Base-by-base conservation (phyloP, 2,329 filamentous ascomycete genomes). In the Paramyrothecium roridum region DNA sequence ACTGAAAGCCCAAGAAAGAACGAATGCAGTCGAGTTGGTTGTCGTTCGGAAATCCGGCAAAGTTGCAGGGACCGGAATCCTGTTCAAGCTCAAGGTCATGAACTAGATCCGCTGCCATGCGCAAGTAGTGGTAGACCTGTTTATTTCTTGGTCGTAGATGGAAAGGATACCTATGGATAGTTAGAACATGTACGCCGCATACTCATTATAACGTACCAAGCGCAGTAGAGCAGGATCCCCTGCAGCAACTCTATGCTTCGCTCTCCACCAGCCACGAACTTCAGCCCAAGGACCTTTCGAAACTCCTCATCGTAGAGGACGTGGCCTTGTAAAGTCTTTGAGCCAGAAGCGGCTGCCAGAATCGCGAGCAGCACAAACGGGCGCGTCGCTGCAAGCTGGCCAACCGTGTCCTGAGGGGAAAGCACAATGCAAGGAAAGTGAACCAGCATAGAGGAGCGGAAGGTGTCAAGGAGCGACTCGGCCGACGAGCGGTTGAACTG, bases 301-400 rank as follows among this genome's bases (percentile, higher is more conserved):
- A 85, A 81, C 66, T 85, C 82, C 50, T 80, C 77, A 26, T 85
- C 82, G 48, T 85, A 83, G 3, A 81, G 69, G 16, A 68, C 76
- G 54, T 84, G 79, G 0, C 81, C 76, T 59, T 81, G 78, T 21
- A 80, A 62, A n/a, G 77, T 77, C 12, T 64, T 71, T 30, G 77
- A 75, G 2, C 73, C 76, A 34, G 80, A 79, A 3, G 78, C 76
- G 1, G 78, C 75, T 2, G 81, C 76, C 1, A 85, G 67, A 19
- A 85, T 77, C 2, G 82, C 77, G 13, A 85, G 65, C 37, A 85
- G 64, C 19, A 85, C 68, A 60, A 85, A 83, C 0, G 83, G 83
- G 23, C 73, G 71, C 2, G 73, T 67, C 21, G 70, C 67, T 2
- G 80, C 76, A 45, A 84, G 69, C 0, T 66, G 67, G 6, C 71